A percentile compares a stretch with the other conserved stretches of the same genome.
phyloP scores from a whole-genome alignment of 257 asterid genomes.

The Ballota nigra region DNA sequence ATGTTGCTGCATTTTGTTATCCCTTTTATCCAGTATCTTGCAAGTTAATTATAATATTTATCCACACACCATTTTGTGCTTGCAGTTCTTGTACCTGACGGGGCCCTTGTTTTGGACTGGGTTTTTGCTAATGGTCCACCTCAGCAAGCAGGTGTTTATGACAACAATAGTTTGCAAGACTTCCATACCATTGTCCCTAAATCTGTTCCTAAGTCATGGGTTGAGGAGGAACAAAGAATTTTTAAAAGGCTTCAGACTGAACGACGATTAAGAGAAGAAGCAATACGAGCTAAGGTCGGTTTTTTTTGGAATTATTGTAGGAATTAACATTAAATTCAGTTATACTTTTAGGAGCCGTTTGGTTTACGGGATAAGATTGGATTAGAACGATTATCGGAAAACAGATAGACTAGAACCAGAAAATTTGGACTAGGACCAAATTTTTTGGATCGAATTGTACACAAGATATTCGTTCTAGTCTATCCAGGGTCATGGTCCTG shows the following conservation, averaged over 20 bases:
- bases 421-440: no score
- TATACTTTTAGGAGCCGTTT: no score
- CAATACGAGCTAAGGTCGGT: constrained; percentile 69
- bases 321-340: not conserved
- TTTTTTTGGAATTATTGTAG: constrained; percentile 21
- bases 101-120: constrained; percentile 86
- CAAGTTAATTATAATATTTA: constrained; percentile 23
- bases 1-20: not conserved
- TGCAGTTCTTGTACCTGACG: constrained; percentile 81
- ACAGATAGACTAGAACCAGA: no score
- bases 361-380: no score
- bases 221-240: constrained; percentile 66
- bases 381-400: no score
- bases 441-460: no score
- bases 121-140: constrained; percentile 98
- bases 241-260: constrained; percentile 66
- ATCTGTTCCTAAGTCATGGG: constrained; percentile 59
- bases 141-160: constrained; percentile 56
- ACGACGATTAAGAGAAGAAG: constrained; percentile 71
- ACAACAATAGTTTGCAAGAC: constrained; percentile 69
- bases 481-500: no score
- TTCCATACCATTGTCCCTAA: constrained; percentile 78
- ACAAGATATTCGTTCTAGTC: no score
- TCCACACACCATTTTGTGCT: constrained; percentile 29
- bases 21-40: constrained; percentile 11